phyloP scores from a whole-genome alignment of 495 filamentous ascomycete genomes.

The Rostrohypoxylon terebratum region DNA sequence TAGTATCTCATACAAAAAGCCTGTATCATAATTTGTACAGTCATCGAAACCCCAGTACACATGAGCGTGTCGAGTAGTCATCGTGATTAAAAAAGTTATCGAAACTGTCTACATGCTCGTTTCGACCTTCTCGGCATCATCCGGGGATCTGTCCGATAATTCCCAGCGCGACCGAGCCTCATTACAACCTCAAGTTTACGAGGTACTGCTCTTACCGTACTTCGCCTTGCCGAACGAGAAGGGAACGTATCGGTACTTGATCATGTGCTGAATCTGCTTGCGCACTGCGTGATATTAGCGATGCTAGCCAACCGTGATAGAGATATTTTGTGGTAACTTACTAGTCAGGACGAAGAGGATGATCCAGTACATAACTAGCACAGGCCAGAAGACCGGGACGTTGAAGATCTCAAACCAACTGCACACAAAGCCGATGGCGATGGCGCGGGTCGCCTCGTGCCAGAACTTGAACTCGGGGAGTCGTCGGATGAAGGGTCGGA shows the following conservation, averaged over 20 bases:
- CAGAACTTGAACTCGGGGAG: slow-evolving; percentile 99
- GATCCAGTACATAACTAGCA: slow-evolving; percentile 97
- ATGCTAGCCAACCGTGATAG: neutral
- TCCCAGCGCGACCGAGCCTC: slow-evolving; percentile 1
- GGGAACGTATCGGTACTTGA: slow-evolving; percentile 99
- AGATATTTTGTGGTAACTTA: slow-evolving; percentile 62
- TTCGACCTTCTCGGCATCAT: slow-evolving; percentile 18
- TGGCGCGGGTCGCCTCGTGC: slow-evolving; percentile 90
- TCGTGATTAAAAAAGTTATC: slow-evolving; percentile 38
- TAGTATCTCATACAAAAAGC: slow-evolving; percentile 41
- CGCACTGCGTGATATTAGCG: slow-evolving; percentile 73
- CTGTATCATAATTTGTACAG: slow-evolving; percentile 49
- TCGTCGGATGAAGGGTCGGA: slow-evolving; percentile 93
- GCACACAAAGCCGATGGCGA: slow-evolving; percentile 85
- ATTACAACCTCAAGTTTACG: slow-evolving; percentile 35
- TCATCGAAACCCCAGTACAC: slow-evolving; percentile 14
- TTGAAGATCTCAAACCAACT: slow-evolving; percentile 94
- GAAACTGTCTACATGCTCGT: slow-evolving; percentile 33
- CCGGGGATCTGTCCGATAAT: slow-evolving; percentile 5
- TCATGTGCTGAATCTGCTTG: slow-evolving; percentile 99
- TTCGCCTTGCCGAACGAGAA: slow-evolving; percentile 93
- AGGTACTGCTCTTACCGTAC: slow-evolving; percentile 71
- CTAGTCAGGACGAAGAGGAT: slow-evolving; percentile 95
- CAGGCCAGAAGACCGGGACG: slow-evolving; percentile 98
- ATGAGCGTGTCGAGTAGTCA: slow-evolving; percentile 21